Conservation (phyloP, 2,329 filamentous ascomycete species). For the Cucurbitaria berberidis region DNA sequence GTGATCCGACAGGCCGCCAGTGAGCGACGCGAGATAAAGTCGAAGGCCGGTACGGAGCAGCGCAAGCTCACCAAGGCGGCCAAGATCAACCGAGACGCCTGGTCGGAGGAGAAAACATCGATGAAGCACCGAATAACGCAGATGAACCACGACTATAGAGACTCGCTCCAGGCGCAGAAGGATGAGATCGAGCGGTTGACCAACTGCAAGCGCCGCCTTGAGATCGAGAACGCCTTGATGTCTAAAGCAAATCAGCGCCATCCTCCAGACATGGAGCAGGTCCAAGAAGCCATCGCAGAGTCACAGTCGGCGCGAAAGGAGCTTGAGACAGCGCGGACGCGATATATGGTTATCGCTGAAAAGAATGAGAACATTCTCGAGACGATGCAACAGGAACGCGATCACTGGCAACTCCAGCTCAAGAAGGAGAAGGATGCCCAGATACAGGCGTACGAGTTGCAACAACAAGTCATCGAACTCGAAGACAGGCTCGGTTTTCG, state of each 20-base stretch:
- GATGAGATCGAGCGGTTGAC: neutral
- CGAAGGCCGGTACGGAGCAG: neutral
- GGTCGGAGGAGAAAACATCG: neutral
- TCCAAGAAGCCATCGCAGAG: neutral
- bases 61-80: neutral
- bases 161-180: neutral
- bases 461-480: neutral
- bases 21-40: neutral
- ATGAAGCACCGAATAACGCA: neutral
- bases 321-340: neutral
- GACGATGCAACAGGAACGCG: neutral
- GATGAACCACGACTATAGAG: neutral
- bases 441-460: neutral
- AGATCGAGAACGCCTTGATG: neutral
- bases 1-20: neutral
- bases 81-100: neutral
- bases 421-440: neutral
- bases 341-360: neutral
- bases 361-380: neutral
- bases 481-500: neutral
- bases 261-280: neutral
- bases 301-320: neutral
- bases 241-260: neutral
- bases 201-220: neutral
- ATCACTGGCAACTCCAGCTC: neutral